A percentile compares a stretch with the other conserved stretches of the same genome.
Conservation (phyloP, 2,329 filamentous ascomycete species). For the Epicoccum nigrum region DNA sequence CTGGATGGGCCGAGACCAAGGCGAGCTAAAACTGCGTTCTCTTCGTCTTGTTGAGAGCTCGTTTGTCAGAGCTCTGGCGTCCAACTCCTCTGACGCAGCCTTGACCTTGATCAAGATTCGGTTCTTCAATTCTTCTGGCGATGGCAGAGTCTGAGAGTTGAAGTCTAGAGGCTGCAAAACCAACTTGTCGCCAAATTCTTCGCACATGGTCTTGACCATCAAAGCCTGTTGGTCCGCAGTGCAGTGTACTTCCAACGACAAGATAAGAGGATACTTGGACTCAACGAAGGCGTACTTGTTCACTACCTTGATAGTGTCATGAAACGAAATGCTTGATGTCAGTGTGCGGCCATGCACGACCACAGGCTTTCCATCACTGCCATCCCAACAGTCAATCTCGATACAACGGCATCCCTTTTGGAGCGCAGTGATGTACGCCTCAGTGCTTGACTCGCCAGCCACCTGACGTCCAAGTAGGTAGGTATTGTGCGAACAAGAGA, state of each 20-base stretch:
- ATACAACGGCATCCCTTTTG: constrained; percentile 91
- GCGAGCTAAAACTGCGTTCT: constrained; percentile 77
- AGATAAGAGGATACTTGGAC: constrained; percentile 86
- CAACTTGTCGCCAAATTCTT: constrained; percentile 80
- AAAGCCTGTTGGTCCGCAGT: constrained; percentile 77
- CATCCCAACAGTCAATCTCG: constrained; percentile 98
- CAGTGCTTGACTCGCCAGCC: constrained; percentile 86
- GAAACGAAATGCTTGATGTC: constrained; percentile 87
- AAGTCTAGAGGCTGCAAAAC: constrained; percentile 76
- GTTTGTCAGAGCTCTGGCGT: constrained; percentile 41
- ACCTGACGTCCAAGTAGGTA: constrained; percentile 93
- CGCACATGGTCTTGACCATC: constrained; percentile 90
- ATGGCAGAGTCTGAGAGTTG: constrained; percentile 73
- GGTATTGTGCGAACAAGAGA: constrained; percentile 98
- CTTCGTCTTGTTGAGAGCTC: constrained; percentile 49
- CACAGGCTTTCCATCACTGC: constrained; percentile 81
- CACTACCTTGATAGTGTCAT: constrained; percentile 90
- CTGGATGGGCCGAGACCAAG: constrained; percentile 68
- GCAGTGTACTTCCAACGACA: constrained; percentile 97
- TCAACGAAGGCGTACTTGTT: constrained; percentile 92
- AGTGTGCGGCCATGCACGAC: constrained; percentile 91
- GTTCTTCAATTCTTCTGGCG: constrained; percentile 82
- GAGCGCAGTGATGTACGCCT: constrained; percentile 90
- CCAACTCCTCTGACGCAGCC: constrained; percentile 62
- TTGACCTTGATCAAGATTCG: constrained; percentile 95